phyloP scores from a whole-genome alignment of 106 monocot genomes.

The Dendrobium officinale region DNA sequence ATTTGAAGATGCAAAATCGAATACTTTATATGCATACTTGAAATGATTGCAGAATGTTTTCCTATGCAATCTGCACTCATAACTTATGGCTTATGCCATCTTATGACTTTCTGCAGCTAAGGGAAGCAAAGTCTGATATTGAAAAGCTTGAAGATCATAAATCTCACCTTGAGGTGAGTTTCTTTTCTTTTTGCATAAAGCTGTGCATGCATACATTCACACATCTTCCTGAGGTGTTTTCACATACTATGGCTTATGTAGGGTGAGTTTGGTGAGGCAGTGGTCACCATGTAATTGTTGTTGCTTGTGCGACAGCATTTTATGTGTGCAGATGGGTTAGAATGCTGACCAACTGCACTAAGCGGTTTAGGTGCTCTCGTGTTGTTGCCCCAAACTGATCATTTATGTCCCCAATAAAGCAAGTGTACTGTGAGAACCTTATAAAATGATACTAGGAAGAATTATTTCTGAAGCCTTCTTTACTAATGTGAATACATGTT shows the following conservation, averaged over 20 bases:
- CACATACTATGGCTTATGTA: not conserved
- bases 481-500: too few relatives aligned
- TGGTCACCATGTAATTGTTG: not conserved
- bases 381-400: too few relatives aligned
- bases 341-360: not conserved
- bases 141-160: constrained; percentile 51
- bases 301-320: not conserved
- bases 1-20: not conserved
- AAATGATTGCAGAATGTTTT: not conserved
- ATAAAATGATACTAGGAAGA: too few relatives aligned
- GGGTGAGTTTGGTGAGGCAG: not conserved
- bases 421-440: too few relatives aligned
- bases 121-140: constrained; percentile 31
- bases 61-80: not conserved
- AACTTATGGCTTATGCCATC: not conserved
- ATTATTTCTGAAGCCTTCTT: too few relatives aligned
- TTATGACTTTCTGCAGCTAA: constrained; percentile 27
- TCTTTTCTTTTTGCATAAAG: constrained; percentile 6
- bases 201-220: not conserved
- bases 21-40: not conserved
- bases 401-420: too few relatives aligned
- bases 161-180: constrained; percentile 35
- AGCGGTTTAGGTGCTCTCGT: not conserved
- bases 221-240: not conserved
- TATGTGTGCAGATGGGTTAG: not conserved